phyloP scores from a whole-genome alignment of 192 early-diverging fungal species.

The Coemansia sp. region DNA sequence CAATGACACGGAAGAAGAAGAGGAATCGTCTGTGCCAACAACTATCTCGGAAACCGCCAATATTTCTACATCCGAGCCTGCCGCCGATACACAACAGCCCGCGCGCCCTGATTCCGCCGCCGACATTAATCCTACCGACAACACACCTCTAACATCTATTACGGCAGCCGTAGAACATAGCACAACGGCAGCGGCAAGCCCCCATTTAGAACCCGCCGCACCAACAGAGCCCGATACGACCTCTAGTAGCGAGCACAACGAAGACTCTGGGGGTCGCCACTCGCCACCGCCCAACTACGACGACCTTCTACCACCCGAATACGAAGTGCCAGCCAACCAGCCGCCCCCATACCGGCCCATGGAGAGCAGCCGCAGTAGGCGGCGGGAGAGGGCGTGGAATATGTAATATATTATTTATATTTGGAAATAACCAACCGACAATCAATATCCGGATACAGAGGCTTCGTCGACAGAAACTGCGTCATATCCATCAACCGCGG shows the following conservation, averaged over 20 bases:
- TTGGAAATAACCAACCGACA: slow-evolving; percentile 19
- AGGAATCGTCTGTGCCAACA: too few relatives aligned
- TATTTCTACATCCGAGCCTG: neutral
- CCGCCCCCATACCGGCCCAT: slow-evolving; percentile 39
- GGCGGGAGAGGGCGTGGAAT: neutral
- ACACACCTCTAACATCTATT: neutral
- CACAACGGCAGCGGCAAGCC: neutral
- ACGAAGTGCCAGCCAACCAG: slow-evolving; percentile 13
- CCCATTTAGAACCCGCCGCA: too few relatives aligned
- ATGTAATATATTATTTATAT: neutral
- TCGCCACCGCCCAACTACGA: slow-evolving; percentile 40
- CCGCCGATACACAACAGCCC: neutral
- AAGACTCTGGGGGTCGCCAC: neutral
- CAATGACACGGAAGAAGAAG: too few relatives aligned
- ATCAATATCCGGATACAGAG: slow-evolving; percentile 19
- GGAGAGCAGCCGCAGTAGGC: slow-evolving; percentile 1
- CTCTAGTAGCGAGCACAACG: neutral
- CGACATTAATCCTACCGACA: neutral
- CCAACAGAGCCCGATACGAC: too few relatives aligned
- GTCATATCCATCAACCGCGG: slow-evolving; percentile 27
- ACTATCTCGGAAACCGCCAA: neutral
- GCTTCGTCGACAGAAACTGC: slow-evolving; percentile 19
- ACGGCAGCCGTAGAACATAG: neutral
- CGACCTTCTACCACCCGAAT: slow-evolving; percentile 35
- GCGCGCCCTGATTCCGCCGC: neutral